Conservation (phyloP, 768 basidiomycete genomes). For the Leccinum rimulosum region DNA sequence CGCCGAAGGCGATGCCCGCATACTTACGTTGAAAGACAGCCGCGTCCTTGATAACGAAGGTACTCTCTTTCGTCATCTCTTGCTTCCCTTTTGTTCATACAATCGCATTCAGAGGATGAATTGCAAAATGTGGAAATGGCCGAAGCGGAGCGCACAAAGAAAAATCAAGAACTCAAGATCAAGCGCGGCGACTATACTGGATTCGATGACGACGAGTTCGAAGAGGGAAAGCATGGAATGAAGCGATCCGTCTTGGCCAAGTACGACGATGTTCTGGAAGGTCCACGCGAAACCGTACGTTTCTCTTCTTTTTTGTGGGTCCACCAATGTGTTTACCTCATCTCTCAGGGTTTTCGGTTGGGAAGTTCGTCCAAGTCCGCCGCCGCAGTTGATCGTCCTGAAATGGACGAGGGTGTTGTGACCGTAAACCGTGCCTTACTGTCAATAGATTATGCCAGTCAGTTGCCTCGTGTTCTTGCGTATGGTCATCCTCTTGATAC, state of each 20-base stretch:
- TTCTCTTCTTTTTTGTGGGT: slow-evolving; percentile 2
- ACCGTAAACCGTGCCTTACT: slow-evolving; percentile 78
- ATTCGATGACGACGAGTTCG: slow-evolving; percentile 96
- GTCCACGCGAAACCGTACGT: slow-evolving; percentile 64
- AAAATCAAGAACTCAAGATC: slow-evolving; percentile 82
- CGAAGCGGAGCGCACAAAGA: slow-evolving; percentile 77
- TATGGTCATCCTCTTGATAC: slow-evolving; percentile 14
- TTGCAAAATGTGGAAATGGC: slow-evolving; percentile 95
- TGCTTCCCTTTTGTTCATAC: background rate
- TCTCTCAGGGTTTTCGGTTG: slow-evolving; percentile 76
- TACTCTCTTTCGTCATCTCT: slow-evolving; percentile 23
- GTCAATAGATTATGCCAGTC: slow-evolving; percentile 88
- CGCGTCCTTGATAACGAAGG: slow-evolving; percentile 50
- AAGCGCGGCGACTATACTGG: slow-evolving; percentile 91
- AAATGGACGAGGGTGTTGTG: slow-evolving; percentile 49
- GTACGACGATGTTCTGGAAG: slow-evolving; percentile 86
- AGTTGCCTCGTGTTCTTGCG: slow-evolving; percentile 31
- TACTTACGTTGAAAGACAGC: slow-evolving; percentile 96
- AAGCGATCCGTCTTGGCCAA: slow-evolving; percentile 85
- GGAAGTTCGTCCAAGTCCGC: slow-evolving; percentile 54
- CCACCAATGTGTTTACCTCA: background rate
- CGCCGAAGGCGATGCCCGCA: slow-evolving; percentile 91
- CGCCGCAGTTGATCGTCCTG: slow-evolving; percentile 37
- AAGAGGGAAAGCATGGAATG: slow-evolving; percentile 67
- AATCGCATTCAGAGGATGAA: slow-evolving; percentile 76